These are phyloP conservation scores for Monascus ruber DNA, from an alignment of 2,329 filamentous ascomycete genomes.

Conservation along the genomic window DNA sequence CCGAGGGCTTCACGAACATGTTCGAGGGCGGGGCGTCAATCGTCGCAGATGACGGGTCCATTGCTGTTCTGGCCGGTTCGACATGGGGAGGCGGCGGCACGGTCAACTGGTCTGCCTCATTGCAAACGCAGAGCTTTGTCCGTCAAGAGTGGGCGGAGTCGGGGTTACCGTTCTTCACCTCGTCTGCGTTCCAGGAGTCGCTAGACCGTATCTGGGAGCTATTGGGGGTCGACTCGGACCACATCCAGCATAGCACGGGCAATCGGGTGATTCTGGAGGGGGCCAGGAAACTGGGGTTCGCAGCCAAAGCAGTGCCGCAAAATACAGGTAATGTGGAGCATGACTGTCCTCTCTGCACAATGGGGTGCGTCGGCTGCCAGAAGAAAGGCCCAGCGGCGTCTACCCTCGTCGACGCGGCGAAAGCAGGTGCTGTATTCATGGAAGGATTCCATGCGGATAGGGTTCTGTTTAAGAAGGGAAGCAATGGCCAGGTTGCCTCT, in stretches of 20 bases:
- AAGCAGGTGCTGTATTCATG: slow-evolving; percentile 66
- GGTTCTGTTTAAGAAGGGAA: slow-evolving; percentile 52
- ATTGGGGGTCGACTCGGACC: slow-evolving; percentile 61
- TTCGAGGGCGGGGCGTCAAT: slow-evolving; percentile 57
- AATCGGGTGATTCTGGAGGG: slow-evolving; percentile 68
- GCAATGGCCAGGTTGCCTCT: slow-evolving; percentile 46
- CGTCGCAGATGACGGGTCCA: slow-evolving; percentile 45
- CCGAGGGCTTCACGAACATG: slow-evolving; percentile 49
- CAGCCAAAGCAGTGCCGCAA: slow-evolving; percentile 58
- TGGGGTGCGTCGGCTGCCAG: slow-evolving; percentile 51
- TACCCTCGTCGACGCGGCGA: slow-evolving; percentile 69
- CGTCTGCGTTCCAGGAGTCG: slow-evolving; percentile 61
- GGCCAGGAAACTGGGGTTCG: slow-evolving; percentile 60
- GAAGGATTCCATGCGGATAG: slow-evolving; percentile 67
- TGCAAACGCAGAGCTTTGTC: slow-evolving; percentile 63
- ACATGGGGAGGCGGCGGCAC: slow-evolving; percentile 80
- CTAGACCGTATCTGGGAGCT: slow-evolving; percentile 66
- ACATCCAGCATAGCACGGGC: slow-evolving; percentile 59
- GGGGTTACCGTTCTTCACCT: slow-evolving; percentile 63
- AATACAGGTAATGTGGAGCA: slow-evolving; percentile 67
- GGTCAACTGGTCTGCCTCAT: slow-evolving; percentile 66
- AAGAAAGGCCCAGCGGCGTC: slow-evolving; percentile 70
- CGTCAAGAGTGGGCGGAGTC: slow-evolving; percentile 66
- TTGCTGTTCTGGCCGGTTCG: slow-evolving; percentile 55
- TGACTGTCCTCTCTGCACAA: slow-evolving; percentile 56